These are phyloP conservation scores for Xylariaceae sp. DNA, from an alignment of 2,329 filamentous ascomycete species.

Conservation along the genomic window DNA sequence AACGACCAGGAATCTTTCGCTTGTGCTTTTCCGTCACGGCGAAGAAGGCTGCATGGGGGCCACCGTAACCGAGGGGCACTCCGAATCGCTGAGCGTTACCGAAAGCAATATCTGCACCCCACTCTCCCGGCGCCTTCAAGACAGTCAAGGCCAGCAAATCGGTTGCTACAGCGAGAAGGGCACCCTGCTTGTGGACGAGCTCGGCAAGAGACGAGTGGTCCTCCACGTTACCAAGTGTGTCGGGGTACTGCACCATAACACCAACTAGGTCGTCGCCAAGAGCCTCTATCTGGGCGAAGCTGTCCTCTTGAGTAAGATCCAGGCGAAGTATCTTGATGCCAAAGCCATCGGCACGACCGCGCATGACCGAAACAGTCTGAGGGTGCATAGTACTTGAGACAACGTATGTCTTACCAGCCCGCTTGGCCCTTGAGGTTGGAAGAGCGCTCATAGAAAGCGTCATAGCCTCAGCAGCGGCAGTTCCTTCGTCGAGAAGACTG, in stretches of 20 bases:
- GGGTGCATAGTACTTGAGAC: constrained; percentile 79
- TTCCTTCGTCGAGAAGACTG: constrained; percentile 84
- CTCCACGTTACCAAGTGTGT: constrained; percentile 74
- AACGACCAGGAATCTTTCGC: constrained; percentile 84
- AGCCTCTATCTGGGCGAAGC: constrained; percentile 60
- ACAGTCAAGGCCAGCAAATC: constrained; percentile 84
- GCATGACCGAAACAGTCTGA: constrained; percentile 78
- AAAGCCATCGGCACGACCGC: constrained; percentile 84
- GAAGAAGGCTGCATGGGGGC: constrained; percentile 96
- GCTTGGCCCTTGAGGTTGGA: constrained; percentile 65
- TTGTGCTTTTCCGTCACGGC: constrained; percentile 87
- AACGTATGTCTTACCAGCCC: constrained; percentile 71
- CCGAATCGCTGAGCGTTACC: constrained; percentile 88
- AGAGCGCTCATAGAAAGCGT: constrained; percentile 80
- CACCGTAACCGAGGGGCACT: constrained; percentile 86
- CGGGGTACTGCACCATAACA: constrained; percentile 90
- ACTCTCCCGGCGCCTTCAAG: constrained; percentile 85
- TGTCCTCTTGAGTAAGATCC: constrained; percentile 62
- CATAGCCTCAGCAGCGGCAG: constrained; percentile 93
- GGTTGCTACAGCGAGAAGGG: constrained; percentile 80
- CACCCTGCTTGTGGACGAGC: constrained; percentile 69
- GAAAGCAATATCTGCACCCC: constrained; percentile 91
- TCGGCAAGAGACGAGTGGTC: constrained; percentile 72
- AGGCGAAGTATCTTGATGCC: constrained; percentile 71
- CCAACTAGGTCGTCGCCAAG: constrained; percentile 79